Percentiles rank a stretch among this genome's conserved stretches.
These are phyloP conservation scores for Waitea zeae DNA, from an alignment of 1,284 basidiomycete species.

Conservation along the genomic window DNA sequence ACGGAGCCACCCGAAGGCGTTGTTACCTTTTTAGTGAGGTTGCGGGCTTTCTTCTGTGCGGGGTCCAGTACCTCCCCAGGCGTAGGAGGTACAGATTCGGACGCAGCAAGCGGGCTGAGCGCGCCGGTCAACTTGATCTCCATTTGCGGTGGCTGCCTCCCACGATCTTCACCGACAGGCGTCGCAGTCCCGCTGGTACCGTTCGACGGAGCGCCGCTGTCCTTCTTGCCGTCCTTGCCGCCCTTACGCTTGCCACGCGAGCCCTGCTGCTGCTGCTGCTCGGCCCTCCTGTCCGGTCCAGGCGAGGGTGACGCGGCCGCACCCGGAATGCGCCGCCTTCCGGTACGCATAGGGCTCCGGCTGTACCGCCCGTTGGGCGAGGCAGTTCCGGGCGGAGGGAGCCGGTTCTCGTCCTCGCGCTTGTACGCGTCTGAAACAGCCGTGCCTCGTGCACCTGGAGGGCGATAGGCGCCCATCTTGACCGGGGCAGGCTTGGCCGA, in stretches of 20 bases:
- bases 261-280: conserved; percentile 28
- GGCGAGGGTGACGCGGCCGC: conserved; percentile 35
- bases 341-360: conserved; percentile 36
- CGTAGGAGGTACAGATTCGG: conserved; percentile 31
- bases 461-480: conserved; percentile 76
- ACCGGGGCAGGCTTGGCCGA: conserved; percentile 28
- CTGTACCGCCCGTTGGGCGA: conserved; percentile 33
- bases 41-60: conserved; percentile 79
- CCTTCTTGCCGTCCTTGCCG: conserved; percentile 33
- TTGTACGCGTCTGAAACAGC: conserved; percentile 77
- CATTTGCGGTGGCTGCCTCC: conserved; percentile 18
- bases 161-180: conserved; percentile 15
- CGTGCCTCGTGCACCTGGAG: conserved; percentile 80
- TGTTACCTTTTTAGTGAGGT: conserved; percentile 82
- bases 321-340: conserved; percentile 47
- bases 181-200: conserved; percentile 10
- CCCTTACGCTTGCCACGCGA: conserved; percentile 43
- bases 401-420: conserved; percentile 71
- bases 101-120: conserved; percentile 11
- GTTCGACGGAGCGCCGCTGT: conserved; percentile 13
- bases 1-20: conserved; percentile 4
- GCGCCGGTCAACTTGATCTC: conserved; percentile 13
- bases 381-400: conserved; percentile 28
- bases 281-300: conserved; percentile 19
- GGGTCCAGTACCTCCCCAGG: conserved; percentile 53